Conservation (phyloP, 345 rosid genomes). For the Eucalyptus regnans region DNA sequence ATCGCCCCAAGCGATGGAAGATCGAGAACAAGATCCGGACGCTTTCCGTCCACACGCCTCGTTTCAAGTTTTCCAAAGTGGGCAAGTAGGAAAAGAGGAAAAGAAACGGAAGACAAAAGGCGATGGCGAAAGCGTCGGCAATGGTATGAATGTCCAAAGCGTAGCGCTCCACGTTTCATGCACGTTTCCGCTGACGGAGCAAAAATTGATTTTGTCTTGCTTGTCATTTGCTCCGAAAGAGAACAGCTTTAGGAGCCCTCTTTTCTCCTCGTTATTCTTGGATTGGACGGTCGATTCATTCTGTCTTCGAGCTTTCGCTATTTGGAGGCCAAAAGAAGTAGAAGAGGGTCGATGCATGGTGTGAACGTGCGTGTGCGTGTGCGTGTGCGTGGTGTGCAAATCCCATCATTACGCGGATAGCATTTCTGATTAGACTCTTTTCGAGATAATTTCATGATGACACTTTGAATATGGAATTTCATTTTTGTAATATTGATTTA, state of each 20-base stretch:
- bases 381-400: background rate
- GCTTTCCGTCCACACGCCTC: background rate
- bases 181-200: background rate
- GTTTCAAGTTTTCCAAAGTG: background rate
- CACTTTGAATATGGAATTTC: background rate
- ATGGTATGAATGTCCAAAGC: background rate
- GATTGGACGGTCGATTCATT: background rate
- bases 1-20: background rate
- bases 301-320: background rate
- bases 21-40: background rate
- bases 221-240: background rate
- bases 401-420: background rate
- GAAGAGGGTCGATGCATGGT: background rate
- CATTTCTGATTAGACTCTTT: background rate
- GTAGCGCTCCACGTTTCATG: background rate
- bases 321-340: background rate
- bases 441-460: background rate
- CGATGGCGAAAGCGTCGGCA: background rate
- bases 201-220: background rate
- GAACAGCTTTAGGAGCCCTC: background rate
- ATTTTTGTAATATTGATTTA: background rate
- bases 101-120: background rate
- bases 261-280: background rate
- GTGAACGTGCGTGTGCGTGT: background rate
- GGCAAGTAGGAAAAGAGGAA: no score